Evolutionary conservation across 345 rosid genomes (phyloP).

Genomic region (Salix caprea): DNA sequence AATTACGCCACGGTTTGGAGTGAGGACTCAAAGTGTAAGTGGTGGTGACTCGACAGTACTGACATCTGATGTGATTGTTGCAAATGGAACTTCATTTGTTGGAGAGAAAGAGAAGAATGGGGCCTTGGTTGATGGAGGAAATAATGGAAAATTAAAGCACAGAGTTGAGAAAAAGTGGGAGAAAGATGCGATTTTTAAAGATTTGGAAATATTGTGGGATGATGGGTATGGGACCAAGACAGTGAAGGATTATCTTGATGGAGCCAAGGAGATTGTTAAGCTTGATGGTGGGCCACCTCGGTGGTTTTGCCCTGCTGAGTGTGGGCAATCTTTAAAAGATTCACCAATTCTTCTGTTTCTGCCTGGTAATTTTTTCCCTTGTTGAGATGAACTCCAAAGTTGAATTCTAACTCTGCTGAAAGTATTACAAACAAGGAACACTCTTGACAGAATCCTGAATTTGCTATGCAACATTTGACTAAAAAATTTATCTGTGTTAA

Average conservation of each 20-base stretch:
- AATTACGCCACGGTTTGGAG: slow-evolving; percentile 31
- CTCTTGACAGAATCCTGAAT: not conserved
- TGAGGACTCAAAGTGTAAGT: slow-evolving; percentile 36
- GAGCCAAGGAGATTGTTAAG: slow-evolving; percentile 47
- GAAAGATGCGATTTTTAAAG: slow-evolving; percentile 28
- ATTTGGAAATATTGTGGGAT: slow-evolving; percentile 64
- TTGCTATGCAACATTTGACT: not conserved
- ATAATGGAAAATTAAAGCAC: not conserved
- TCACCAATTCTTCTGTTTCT: slow-evolving; percentile 65
- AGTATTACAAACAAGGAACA: not conserved
- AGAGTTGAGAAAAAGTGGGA: slow-evolving; percentile 18
- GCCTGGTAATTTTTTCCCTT: slow-evolving; percentile 45
- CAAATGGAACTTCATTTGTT: slow-evolving; percentile 34
- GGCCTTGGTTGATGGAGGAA: slow-evolving; percentile 2
- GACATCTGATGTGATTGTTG: slow-evolving; percentile 10
- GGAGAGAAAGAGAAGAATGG: slow-evolving; percentile 21
- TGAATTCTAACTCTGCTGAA: not conserved
- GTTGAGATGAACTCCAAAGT: not conserved
- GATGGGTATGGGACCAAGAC: slow-evolving; percentile 61
- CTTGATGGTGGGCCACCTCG: slow-evolving; percentile 69
- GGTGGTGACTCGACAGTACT: slow-evolving; percentile 27
- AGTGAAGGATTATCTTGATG: slow-evolving; percentile 60
- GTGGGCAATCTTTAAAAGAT: slow-evolving; percentile 55
- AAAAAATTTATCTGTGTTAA: not conserved
- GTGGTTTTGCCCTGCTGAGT: slow-evolving; percentile 79